Percentiles rank a stretch among this genome's conserved stretches.
Evolutionary conservation across 306 rosid genomes (phyloP).

Genomic region (Hippophae tibetana): DNA sequence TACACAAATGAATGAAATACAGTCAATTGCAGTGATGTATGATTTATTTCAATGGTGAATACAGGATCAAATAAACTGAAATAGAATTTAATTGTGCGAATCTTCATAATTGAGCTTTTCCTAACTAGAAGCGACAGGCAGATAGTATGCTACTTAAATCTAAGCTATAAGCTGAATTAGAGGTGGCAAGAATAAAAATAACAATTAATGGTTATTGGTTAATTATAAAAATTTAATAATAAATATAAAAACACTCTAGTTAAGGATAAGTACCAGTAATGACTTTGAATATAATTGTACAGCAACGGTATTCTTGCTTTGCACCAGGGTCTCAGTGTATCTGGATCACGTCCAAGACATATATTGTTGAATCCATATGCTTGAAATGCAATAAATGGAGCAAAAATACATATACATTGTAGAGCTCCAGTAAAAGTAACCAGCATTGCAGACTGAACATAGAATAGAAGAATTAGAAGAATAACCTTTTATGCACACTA

Average conservation of each 20-base stretch:
- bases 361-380: constrained; percentile 76
- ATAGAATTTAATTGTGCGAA: not conserved
- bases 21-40: not conserved
- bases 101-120: too few species aligned
- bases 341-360: constrained; percentile 45
- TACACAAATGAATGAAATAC: not conserved
- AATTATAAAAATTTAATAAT: too few species aligned
- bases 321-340: constrained; percentile 81
- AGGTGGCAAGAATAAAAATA: not conserved
- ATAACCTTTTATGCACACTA: not conserved
- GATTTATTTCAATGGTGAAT: not conserved
- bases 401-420: constrained; percentile 48
- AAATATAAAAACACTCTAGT: not conserved
- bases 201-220: not conserved
- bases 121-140: not conserved
- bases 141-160: not conserved
- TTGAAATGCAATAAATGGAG: constrained; percentile 75
- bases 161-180: not conserved
- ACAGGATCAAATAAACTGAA: not conserved
- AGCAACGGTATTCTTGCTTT: constrained; percentile 73
- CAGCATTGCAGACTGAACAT: constrained; percentile 52
- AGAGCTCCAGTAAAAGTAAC: constrained; percentile 53
- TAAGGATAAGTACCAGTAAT: constrained; percentile 60
- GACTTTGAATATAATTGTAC: constrained; percentile 79
- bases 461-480: constrained; percentile 13